A percentile compares a stretch with the other conserved stretches of the same genome.
Evolutionary conservation across 345 rosid species (phyloP).

Genomic region (Brassica napus): DNA sequence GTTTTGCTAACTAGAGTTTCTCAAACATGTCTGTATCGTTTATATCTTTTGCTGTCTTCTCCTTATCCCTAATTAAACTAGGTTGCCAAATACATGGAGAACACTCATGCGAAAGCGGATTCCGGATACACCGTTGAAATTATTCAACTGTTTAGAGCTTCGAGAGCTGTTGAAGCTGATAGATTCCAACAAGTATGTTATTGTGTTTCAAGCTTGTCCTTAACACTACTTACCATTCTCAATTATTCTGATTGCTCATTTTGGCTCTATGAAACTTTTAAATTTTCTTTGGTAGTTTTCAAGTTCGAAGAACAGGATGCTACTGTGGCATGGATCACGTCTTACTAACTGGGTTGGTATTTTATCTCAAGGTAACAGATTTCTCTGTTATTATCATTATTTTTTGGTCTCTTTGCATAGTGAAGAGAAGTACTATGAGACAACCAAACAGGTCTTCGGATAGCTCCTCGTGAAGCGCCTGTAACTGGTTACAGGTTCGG

Average conservation of each 20-base stretch:
- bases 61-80: conserved; percentile 28
- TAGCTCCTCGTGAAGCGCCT: conserved; percentile 97
- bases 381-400: background rate
- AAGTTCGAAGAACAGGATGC: conserved; percentile 63
- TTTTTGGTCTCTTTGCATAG: background rate
- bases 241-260: background rate
- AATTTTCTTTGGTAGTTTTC: conserved; percentile 56
- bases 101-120: conserved; percentile 89
- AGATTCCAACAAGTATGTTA: conserved; percentile 56
- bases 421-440: conserved; percentile 15
- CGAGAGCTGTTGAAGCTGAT: conserved; percentile 63
- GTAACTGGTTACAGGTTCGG: conserved; percentile 91
- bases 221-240: background rate
- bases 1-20: background rate
- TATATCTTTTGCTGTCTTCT: conserved; percentile 11
- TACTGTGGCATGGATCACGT: conserved; percentile 94
- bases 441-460: conserved; percentile 64
- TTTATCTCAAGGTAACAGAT: conserved; percentile 75
- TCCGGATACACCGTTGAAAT: conserved; percentile 65
- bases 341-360: conserved; percentile 95
- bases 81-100: conserved; percentile 71
- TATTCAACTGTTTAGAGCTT: conserved; percentile 64
- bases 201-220: conserved; percentile 11
- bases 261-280: conserved; percentile 1
- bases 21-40: background rate